Evolutionary conservation across 2,329 filamentous ascomycete genomes (phyloP).

Genomic region (Trichoderma atroviride): DNA sequence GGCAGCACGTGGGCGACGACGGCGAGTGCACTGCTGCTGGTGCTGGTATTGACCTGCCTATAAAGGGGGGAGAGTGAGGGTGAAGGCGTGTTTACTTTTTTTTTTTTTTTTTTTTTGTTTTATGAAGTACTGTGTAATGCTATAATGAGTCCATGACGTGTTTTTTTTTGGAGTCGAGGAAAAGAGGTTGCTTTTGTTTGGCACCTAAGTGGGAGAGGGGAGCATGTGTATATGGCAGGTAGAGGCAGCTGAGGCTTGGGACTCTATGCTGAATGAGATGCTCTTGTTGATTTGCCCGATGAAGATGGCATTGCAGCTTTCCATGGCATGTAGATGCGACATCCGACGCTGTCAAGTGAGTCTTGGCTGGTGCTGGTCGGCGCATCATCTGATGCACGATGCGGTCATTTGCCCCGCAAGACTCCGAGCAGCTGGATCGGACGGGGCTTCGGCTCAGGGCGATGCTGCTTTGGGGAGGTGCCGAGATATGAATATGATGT

Average conservation of each 20-base stretch:
- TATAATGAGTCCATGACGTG: constrained; percentile 11
- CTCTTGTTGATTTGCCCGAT: background rate
- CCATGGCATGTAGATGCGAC: background rate
- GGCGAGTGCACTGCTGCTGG: background rate
- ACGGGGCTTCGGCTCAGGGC: background rate
- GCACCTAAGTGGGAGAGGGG: background rate
- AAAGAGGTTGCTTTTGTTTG: background rate
- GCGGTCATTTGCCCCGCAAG: constrained; percentile 24
- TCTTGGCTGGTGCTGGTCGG: background rate
- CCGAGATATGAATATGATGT: background rate
- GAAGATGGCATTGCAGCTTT: no score
- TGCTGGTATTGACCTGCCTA: constrained; percentile 9
- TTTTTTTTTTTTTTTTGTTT: background rate
- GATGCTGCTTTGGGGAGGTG: background rate
- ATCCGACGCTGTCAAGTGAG: constrained; percentile 1
- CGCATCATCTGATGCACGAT: constrained; percentile 23
- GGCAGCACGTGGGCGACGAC: background rate
- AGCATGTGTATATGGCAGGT: constrained; percentile 4
- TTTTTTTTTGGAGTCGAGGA: background rate
- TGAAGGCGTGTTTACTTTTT: background rate
- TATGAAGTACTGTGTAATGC: constrained; percentile 14
- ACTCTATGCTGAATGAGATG: background rate
- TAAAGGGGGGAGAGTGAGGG: background rate
- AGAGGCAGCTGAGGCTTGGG: no score
- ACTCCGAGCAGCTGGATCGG: constrained; percentile 19